Base-by-base conservation (phyloP, 148 eudicot species). In the Oxyria digyna region DNA sequence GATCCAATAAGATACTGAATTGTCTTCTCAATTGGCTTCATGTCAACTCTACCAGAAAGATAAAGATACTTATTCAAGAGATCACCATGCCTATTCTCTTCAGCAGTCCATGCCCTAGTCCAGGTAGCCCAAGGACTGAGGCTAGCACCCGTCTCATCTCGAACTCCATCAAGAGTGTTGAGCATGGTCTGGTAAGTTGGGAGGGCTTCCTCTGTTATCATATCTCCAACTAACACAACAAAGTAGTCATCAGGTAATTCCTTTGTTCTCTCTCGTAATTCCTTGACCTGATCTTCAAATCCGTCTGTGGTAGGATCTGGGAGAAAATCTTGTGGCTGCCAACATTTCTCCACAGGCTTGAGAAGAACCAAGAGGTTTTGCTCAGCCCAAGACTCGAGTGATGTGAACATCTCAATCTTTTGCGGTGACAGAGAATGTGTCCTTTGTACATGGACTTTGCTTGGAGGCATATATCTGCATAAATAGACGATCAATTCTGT, bases 131-230 rank as follows among this genome's bases (percentile, higher is more conserved):
- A 81, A n/a, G 79, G 71, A 55, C 69, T 70, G 40, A 73, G 80
- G 48, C 85, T 81, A 1, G 85, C 78, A 38, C 85, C 85, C 5
- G 82, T 81, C 76, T 81, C 85, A 29, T 81, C 85, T 8, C 80
- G 75, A 42, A 78, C 82, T 57, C 82, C 85, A 74, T 81, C 85
- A 32, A 81, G 72, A 18, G 85, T 78, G 76, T 78, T 81, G 29
- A 81, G 68, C 81, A 78, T 73, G 13, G 81, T 81, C 70, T 81
- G 85, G 67, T 81, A 78, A 68, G 81, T 81, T 10, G 85, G 82
- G 62, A 81, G 85, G 52, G 82, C 85, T 76, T 81, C 85, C 77
- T 81, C 85, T 1, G 85, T 81, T 49, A 81, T 81, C 82, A 78
- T 81, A 43, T 81, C 85, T 7, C 85, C 81, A 12, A 81, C 85